Conservation (phyloP, 2,329 filamentous ascomycete species). For the Sporothrix schenckii region DNA sequence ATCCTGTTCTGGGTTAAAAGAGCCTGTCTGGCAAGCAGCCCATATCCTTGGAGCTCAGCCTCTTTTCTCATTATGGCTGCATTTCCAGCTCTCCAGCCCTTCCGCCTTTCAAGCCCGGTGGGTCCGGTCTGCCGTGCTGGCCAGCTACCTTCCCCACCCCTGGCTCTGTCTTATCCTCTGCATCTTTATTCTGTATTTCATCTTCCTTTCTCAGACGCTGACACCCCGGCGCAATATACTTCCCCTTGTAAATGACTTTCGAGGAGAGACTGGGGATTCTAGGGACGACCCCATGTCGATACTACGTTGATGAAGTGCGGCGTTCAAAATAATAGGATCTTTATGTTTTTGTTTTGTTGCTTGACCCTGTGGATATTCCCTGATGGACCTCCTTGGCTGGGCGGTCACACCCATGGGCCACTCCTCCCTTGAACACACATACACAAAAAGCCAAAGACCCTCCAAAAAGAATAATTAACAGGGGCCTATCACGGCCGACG, state of each 20-base stretch:
- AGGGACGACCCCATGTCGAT: neutral
- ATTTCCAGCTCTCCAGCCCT: no score
- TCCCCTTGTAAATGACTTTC: neutral
- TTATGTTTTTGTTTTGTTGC: no score
- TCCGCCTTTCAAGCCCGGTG: neutral
- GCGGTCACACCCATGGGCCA: neutral
- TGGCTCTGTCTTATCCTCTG: neutral
- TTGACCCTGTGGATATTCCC: no score
- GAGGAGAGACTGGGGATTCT: no score
- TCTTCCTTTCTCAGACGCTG: neutral
- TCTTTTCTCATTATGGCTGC: no score
- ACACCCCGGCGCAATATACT: constrained; percentile 15
- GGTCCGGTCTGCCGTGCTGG: neutral
- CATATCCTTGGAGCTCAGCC: no score
- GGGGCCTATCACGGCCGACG: neutral
- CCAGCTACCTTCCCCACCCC: neutral
- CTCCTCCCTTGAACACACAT: neutral
- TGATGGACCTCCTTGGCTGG: neutral
- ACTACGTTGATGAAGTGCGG: no score
- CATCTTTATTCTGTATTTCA: neutral
- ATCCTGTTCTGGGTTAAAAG: no score
- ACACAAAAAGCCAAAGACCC: neutral
- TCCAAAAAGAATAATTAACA: neutral
- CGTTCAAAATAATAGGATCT: no score
- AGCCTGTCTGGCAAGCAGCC: no score